Percentiles rank a stretch among this genome's conserved stretches.
Evolutionary conservation across 352 stramenopile species (phyloP).

Genomic region (Pythium grandisporangium): DNA sequence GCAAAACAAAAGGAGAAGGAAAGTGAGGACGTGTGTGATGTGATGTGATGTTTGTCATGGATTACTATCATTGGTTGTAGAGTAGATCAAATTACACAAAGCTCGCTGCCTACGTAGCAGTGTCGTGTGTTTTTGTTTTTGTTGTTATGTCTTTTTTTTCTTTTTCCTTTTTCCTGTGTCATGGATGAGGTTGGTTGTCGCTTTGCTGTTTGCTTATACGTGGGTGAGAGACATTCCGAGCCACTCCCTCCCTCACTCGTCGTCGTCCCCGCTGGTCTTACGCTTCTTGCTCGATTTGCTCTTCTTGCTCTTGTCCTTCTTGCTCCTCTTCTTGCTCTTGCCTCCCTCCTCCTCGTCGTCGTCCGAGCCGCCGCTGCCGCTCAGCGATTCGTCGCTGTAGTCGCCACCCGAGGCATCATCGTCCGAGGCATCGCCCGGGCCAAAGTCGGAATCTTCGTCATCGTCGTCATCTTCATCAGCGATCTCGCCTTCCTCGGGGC

Average conservation of each 20-base stretch:
- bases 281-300: slow-evolving; percentile 44
- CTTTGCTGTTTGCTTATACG: not conserved
- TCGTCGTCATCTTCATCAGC: slow-evolving; percentile 86
- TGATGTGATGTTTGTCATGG: too few species aligned
- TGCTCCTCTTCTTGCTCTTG: slow-evolving; percentile 40
- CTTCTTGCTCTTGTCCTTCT: slow-evolving; percentile 56
- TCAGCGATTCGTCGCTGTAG: slow-evolving; percentile 81
- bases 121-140: too few species aligned
- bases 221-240: not conserved
- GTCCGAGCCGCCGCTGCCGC: slow-evolving; percentile 27
- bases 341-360: slow-evolving; percentile 72
- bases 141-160: too few species aligned
- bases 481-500: slow-evolving; percentile 81
- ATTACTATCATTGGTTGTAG: too few species aligned
- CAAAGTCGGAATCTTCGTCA: slow-evolving; percentile 94
- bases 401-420: slow-evolving; percentile 43
- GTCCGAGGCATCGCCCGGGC: slow-evolving; percentile 54
- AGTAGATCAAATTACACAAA: too few species aligned
- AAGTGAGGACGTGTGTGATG: too few species aligned
- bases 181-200: too few species aligned
- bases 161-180: too few species aligned
- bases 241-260: slow-evolving; percentile 17
- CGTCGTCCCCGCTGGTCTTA: slow-evolving; percentile 17
- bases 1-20: too few species aligned
- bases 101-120: too few species aligned